phyloP scores from a whole-genome alignment of 306 rosid genomes.

The Sesbania bispinosa region DNA sequence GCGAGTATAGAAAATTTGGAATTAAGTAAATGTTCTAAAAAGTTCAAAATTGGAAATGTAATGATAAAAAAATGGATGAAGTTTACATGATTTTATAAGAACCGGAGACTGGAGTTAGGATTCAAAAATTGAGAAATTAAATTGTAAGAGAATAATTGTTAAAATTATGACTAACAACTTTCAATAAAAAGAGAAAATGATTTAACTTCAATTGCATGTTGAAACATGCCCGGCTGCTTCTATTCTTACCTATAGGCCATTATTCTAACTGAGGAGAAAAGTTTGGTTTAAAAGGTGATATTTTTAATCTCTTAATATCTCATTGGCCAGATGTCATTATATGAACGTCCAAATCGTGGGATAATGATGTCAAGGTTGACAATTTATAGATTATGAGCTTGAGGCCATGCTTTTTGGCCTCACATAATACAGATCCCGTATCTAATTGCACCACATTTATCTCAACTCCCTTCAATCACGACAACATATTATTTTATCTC shows the following conservation, averaged over 20 bases:
- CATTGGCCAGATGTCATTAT: slow-evolving; percentile 46
- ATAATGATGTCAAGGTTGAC: slow-evolving; percentile 60
- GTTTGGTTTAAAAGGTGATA: slow-evolving; percentile 26
- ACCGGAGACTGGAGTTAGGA: too few species aligned
- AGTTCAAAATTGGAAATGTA: too few species aligned
- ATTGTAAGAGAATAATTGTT: too few species aligned
- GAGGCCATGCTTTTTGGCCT: slow-evolving; percentile 42
- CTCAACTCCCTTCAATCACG: slow-evolving; percentile 72
- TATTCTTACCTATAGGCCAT: not conserved
- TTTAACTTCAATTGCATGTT: slow-evolving; percentile 24
- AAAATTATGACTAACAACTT: not conserved
- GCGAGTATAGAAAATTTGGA: too few species aligned
- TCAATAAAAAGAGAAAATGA: not conserved
- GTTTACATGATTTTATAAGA: too few species aligned
- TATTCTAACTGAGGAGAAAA: slow-evolving; percentile 8
- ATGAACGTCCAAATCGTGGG: slow-evolving; percentile 46
- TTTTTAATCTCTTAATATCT: slow-evolving; percentile 12
- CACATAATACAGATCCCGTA: slow-evolving; percentile 26
- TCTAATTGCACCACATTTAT: slow-evolving; percentile 39
- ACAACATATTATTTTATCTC: slow-evolving; percentile 35
- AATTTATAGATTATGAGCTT: slow-evolving; percentile 46
- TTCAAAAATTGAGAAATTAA: too few species aligned
- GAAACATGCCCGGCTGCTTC: not conserved
- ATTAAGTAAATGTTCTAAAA: too few species aligned
- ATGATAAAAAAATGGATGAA: too few species aligned